A percentile compares a stretch with the other conserved stretches of the same genome.
Conservation (phyloP, 2,329 filamentous ascomycete genomes). For the Penicillium fuscoglaucum region DNA sequence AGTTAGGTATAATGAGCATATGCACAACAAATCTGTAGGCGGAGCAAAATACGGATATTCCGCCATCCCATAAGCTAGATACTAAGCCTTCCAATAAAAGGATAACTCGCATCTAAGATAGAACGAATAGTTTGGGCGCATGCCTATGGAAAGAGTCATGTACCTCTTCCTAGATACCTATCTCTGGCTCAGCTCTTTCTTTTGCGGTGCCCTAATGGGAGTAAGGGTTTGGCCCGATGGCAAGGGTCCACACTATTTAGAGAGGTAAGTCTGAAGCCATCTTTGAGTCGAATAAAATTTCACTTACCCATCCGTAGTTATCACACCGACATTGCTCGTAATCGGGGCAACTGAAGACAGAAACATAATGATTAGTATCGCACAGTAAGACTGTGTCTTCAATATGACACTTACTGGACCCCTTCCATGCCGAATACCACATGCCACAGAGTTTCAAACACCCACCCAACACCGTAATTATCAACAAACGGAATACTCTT, state of each 20-base stretch:
- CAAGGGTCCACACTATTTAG: not conserved
- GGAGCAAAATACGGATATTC: no score
- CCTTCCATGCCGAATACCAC: conserved; percentile 22
- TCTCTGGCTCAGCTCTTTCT: not conserved
- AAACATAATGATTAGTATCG: not conserved
- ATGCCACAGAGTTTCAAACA: conserved; percentile 30
- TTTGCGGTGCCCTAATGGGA: not conserved
- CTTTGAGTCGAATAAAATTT: not conserved
- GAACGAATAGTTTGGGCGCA: not conserved
- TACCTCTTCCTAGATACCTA: no score
- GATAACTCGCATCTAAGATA: not conserved
- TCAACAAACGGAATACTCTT: conserved; percentile 5
- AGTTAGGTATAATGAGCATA: no score
- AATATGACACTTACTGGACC: conserved; percentile 15
- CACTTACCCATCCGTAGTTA: conserved; percentile 7
- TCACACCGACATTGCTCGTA: conserved; percentile 13
- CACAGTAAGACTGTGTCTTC: no score
- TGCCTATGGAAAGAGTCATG: not conserved
- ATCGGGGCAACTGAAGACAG: not conserved
- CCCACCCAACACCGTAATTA: conserved; percentile 21
- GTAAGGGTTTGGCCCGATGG: conserved; percentile 1
- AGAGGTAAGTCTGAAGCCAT: not conserved
- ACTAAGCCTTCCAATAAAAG: not conserved
- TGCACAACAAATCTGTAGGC: not conserved
- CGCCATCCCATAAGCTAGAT: not conserved